Evolutionary conservation across 257 asterid genomes (phyloP).

Genomic region (Penstemon newberryi): DNA sequence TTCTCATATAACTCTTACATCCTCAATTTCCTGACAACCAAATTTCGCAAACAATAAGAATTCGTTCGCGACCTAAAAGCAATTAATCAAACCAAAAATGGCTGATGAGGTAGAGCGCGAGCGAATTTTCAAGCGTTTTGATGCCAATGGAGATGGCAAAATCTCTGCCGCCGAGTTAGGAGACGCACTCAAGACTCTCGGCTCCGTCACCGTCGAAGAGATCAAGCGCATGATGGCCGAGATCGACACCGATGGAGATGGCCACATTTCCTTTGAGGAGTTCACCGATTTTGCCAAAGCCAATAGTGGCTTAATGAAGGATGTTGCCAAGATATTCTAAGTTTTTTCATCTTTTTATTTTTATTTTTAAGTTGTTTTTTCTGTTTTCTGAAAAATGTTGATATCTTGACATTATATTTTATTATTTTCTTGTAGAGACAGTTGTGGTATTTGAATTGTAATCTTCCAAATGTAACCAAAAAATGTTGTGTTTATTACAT

Average conservation of each 20-base stretch:
- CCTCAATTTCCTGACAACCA: not conserved
- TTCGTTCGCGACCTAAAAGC: too few relatives aligned
- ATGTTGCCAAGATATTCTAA: constrained; percentile 79
- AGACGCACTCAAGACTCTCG: constrained; percentile 67
- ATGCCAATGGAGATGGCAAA: constrained; percentile 82
- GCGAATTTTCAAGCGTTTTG: constrained; percentile 75
- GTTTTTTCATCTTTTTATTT: not conserved
- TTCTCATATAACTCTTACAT: not conserved
- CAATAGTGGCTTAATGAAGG: constrained; percentile 66
- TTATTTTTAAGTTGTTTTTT: not conserved
- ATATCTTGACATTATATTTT: not conserved
- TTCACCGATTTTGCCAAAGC: constrained; percentile 68
- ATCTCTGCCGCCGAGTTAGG: constrained; percentile 76
- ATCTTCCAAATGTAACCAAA: not conserved
- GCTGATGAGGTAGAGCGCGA: constrained; percentile 72
- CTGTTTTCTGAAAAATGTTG: not conserved
- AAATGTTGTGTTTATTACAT: too few relatives aligned
- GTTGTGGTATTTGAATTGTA: constrained; percentile 17
- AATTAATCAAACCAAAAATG: constrained; percentile 34
- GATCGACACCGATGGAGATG: constrained; percentile 82
- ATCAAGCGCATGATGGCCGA: constrained; percentile 78
- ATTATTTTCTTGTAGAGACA: not conserved
- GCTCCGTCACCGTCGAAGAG: constrained; percentile 67
- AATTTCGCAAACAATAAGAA: not conserved
- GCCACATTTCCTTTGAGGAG: constrained; percentile 67